Conservation (phyloP, 805 yeast genomes). For the Cyberlindnera suaveolens region DNA sequence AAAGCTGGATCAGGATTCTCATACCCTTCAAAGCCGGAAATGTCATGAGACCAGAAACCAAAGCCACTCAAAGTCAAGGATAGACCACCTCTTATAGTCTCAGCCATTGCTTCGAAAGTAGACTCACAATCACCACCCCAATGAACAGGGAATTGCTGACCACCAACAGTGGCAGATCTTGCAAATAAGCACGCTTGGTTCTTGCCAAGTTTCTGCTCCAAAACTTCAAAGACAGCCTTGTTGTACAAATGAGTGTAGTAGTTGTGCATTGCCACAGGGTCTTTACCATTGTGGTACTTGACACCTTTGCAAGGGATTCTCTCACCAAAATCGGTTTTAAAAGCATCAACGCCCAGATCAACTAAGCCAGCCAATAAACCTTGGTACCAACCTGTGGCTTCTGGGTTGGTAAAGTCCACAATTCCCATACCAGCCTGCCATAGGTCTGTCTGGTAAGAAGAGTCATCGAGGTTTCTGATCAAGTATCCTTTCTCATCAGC, state of each 20-base stretch:
- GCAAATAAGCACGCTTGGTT: slow-evolving; percentile 18
- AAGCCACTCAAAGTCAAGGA: slow-evolving; percentile 17
- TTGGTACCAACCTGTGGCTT: slow-evolving; percentile 18
- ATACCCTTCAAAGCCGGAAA: slow-evolving; percentile 19
- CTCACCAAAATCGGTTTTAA: slow-evolving; percentile 22
- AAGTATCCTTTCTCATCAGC: slow-evolving; percentile 17
- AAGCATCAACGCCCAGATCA: slow-evolving; percentile 19
- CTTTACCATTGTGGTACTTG: slow-evolving; percentile 10
- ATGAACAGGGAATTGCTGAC: slow-evolving; percentile 21
- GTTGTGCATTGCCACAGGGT: slow-evolving; percentile 16
- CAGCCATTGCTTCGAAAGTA: slow-evolving; percentile 21
- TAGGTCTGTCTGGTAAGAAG: slow-evolving; percentile 17
- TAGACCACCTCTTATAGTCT: slow-evolving; percentile 20
- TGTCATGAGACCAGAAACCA: slow-evolving; percentile 22
- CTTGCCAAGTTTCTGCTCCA: slow-evolving; percentile 17
- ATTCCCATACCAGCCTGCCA: slow-evolving; percentile 23
- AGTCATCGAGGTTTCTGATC: slow-evolving; percentile 15
- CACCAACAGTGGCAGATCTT: slow-evolving; percentile 20
- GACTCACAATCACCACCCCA: slow-evolving; percentile 24
- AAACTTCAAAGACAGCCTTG: slow-evolving; percentile 18
- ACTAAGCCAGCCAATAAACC: slow-evolving; percentile 10
- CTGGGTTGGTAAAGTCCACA: slow-evolving; percentile 19
- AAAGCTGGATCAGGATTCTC: slow-evolving; percentile 17
- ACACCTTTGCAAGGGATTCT: slow-evolving; percentile 18
- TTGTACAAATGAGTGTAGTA: slow-evolving; percentile 18